Conservation (phyloP, 164 flowering plant genomes). For the grape (Vitis vinifera) region ASM3070453v1 NC_081820.1:27103001-27103500, state of each 20-base stretch:
- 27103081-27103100: too few species aligned
- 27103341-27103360: background rate
- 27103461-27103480: background rate
- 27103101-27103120: too few species aligned
- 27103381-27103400: background rate
- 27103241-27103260: too few species aligned
- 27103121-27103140: background rate
- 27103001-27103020: too few species aligned
- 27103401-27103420: background rate
- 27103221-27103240: too few species aligned
- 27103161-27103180: background rate
- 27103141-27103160: background rate
- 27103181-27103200: background rate
- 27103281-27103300: background rate
- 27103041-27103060: too few species aligned
- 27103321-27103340: background rate
- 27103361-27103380: background rate
- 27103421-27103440: background rate
- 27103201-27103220: background rate
- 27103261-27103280: background rate
- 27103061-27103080: too few species aligned
- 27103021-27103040: too few species aligned
- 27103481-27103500: background rate
- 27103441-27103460: background rate
- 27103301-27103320: background rate